Conservation (phyloP, 768 basidiomycete genomes). For the Butyriboletus loyo region DNA sequence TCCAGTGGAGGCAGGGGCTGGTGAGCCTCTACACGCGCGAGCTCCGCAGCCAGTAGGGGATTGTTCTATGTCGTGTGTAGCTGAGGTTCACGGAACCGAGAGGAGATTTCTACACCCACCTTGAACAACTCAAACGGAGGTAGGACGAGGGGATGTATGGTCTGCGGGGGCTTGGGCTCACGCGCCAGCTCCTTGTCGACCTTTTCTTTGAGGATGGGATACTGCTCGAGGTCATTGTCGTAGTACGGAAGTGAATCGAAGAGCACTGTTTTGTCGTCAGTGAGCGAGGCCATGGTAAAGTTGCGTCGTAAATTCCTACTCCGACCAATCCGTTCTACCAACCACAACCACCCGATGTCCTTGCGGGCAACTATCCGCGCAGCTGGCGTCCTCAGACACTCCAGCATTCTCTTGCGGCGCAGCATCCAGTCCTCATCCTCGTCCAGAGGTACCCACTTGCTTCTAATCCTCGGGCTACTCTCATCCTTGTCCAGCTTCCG, state of each 20-base stretch:
- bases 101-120: conserved; percentile 40
- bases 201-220: conserved; percentile 66
- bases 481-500: conserved; percentile 45
- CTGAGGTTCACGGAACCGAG: neutral
- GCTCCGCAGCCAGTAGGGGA: conserved; percentile 67
- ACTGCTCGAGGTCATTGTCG: conserved; percentile 85
- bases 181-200: conserved; percentile 75
- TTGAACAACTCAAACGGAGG: conserved; percentile 62
- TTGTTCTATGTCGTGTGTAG: conserved; percentile 46
- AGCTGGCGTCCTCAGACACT: conserved; percentile 41
- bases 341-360: conserved; percentile 35
- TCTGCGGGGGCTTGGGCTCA: conserved; percentile 58
- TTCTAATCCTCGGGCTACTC: neutral
- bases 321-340: conserved; percentile 15
- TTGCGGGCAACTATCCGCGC: conserved; percentile 44
- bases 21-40: conserved; percentile 69
- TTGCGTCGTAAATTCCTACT: conserved; percentile 23
- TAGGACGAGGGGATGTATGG: conserved; percentile 72
- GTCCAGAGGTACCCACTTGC: conserved; percentile 42
- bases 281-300: conserved; percentile 27
- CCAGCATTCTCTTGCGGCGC: conserved; percentile 32
- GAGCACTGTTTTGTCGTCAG: conserved; percentile 28
- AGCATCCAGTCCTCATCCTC: conserved; percentile 47
- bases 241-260: conserved; percentile 93
- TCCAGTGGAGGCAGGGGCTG: conserved; percentile 68